A percentile compares a stretch with the other conserved stretches of the same genome.
Conservation (phyloP, 2,329 filamentous ascomycete species). For the Niveomyces coronatus region DNA sequence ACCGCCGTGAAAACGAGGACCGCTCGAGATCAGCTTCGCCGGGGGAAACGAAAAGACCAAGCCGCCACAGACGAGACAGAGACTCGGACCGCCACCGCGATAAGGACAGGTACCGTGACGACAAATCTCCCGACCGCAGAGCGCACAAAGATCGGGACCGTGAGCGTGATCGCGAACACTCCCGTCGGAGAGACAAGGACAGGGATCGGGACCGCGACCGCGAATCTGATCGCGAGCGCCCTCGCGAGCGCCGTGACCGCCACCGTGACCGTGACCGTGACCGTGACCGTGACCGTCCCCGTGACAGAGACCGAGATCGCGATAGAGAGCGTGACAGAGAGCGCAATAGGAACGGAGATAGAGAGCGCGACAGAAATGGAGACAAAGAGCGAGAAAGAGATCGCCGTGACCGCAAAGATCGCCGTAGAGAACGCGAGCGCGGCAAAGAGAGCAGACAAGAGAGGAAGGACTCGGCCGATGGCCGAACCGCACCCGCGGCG, state of each 20-base stretch:
- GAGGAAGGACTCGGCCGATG: slow-evolving; percentile 19
- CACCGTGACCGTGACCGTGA: slow-evolving; percentile 20
- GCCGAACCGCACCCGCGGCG: slow-evolving; percentile 18
- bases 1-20: slow-evolving; percentile 28
- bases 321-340: slow-evolving; percentile 16
- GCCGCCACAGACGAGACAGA: slow-evolving; percentile 50
- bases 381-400: slow-evolving; percentile 20
- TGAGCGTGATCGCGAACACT: slow-evolving; percentile 13
- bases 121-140: slow-evolving; percentile 29
- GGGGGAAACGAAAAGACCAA: slow-evolving; percentile 44
- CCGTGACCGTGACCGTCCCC: slow-evolving; percentile 16
- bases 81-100: slow-evolving; percentile 30
- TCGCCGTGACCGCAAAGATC: slow-evolving; percentile 29
- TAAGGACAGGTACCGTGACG: slow-evolving; percentile 38
- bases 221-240: slow-evolving; percentile 17
- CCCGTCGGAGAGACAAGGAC: slow-evolving; percentile 13
- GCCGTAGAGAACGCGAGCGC: slow-evolving; percentile 26
- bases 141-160: slow-evolving; percentile 34
- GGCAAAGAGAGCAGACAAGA: slow-evolving; percentile 16
- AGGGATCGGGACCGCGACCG: slow-evolving; percentile 18
- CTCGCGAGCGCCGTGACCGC: slow-evolving; percentile 23
- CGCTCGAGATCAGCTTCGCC: slow-evolving; percentile 57
- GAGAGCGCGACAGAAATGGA: slow-evolving; percentile 23
- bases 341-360: slow-evolving; percentile 28
- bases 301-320: slow-evolving; percentile 14